A percentile compares a stretch with the other conserved stretches of the same genome.
These are phyloP conservation scores for Globisporangium nagaii DNA, from an alignment of 352 stramenopile species.

Conservation along the genomic window DNA sequence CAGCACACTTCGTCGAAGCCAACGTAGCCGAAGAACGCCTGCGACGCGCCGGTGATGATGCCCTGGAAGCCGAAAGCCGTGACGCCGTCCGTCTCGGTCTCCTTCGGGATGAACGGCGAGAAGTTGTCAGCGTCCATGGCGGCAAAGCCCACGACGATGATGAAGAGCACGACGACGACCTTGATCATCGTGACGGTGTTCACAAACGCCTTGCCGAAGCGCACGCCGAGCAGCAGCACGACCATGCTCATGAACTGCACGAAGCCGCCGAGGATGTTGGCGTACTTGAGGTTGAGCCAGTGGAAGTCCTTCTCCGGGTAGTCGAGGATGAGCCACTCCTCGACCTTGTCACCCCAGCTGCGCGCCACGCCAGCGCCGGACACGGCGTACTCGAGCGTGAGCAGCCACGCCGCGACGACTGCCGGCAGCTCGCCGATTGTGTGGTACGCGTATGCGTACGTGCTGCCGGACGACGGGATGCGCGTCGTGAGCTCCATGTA, in stretches of 20 bases:
- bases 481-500: slow-evolving; percentile 84
- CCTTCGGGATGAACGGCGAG: slow-evolving; percentile 68
- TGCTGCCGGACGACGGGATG: slow-evolving; percentile 83
- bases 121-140: slow-evolving; percentile 79
- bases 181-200: slow-evolving; percentile 82
- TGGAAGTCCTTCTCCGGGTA: slow-evolving; percentile 30
- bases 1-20: slow-evolving; percentile 94
- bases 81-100: slow-evolving; percentile 14
- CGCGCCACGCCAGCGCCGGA: slow-evolving; percentile 86
- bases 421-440: slow-evolving; percentile 88
- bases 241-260: slow-evolving; percentile 59
- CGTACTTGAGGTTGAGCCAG: slow-evolving; percentile 49
- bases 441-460: slow-evolving; percentile 90
- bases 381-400: slow-evolving; percentile 90
- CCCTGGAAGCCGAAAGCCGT: slow-evolving; percentile 46
- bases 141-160: slow-evolving; percentile 81
- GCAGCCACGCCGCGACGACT: slow-evolving; percentile 70
- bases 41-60: slow-evolving; percentile 77
- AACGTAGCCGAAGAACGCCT: slow-evolving; percentile 92
- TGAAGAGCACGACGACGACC: slow-evolving; percentile 80
- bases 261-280: slow-evolving; percentile 41
- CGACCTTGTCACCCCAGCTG: slow-evolving; percentile 89
- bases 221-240: slow-evolving; percentile 70
- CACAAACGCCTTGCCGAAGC: slow-evolving; percentile 84
- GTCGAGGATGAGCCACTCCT: slow-evolving; percentile 49